These are phyloP conservation scores for Dissoconium aciculare DNA, from an alignment of 2,329 filamentous ascomycete genomes.

Conservation along the genomic window DNA sequence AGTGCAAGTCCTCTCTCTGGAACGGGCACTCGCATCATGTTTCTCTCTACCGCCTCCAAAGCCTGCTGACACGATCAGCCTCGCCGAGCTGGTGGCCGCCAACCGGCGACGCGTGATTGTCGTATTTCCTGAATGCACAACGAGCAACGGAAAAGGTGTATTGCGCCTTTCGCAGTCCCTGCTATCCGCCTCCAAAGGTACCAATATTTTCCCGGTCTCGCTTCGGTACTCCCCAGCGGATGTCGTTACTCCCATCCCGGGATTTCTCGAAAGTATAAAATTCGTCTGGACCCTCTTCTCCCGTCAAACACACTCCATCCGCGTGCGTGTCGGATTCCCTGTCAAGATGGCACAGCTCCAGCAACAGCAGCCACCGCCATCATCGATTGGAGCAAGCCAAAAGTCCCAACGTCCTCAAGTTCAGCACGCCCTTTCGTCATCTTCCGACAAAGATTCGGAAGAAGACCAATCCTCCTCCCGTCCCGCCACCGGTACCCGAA, in stretches of 20 bases:
- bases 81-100: constrained; percentile 41
- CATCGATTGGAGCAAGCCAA: constrained; percentile 3
- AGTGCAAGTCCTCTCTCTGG: constrained; percentile 62
- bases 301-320: constrained; percentile 73
- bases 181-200: constrained; percentile 48
- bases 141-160: constrained; percentile 84
- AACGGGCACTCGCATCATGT: constrained; percentile 55
- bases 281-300: constrained; percentile 83
- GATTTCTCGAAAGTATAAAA: constrained; percentile 40
- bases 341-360: constrained; percentile 31
- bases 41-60: constrained; percentile 13
- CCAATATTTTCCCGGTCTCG: constrained; percentile 79
- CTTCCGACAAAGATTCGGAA: not conserved
- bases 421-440: not conserved
- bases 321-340: constrained; percentile 74
- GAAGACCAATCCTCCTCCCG: constrained; percentile 8
- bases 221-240: constrained; percentile 79
- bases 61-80: constrained; percentile 13
- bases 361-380: no score
- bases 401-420: constrained; percentile 1
- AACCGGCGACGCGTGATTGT: constrained; percentile 65
- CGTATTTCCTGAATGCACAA: constrained; percentile 86
- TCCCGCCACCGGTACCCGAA: constrained; percentile 1
- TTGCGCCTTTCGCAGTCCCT: constrained; percentile 69
- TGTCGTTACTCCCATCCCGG: constrained; percentile 78